Base-by-base conservation (phyloP, 805 yeast genomes). In the Metschnikowia reukaufii region DNA sequence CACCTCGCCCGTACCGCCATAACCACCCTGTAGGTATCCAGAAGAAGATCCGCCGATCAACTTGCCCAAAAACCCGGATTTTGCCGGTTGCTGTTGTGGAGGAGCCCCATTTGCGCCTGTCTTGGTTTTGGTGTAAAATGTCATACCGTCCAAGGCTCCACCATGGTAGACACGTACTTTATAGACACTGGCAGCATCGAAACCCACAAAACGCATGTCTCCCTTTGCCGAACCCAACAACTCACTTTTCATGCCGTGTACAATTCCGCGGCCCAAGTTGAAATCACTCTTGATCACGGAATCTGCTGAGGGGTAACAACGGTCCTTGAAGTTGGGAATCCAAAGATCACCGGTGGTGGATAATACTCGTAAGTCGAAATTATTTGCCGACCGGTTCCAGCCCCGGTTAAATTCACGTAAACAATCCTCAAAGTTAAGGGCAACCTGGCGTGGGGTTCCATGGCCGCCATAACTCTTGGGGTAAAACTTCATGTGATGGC, bases 91-190 rank as follows among this genome's bases (percentile, higher is more conserved):
- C n/a, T n/a, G 83, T 3, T 77, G 57, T 2, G 70, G 57, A 8
- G 27, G 13, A 7, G n/a, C 27, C 8, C 17, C 19, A 10, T 17
- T 9, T 32, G 27, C 33, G 16, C 21, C 20, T 3, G 36, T 47
- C 12, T 43, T 19, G 0, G 34, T 23, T 10, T 34, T 35, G 43
- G 36, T 58, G 51, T 69, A 71, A 54, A 90, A 74, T 47, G 82
- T 80, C 13, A 92, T 57, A 4, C 98, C 98, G 65, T 91, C 96
- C 17, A 94, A 65, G 0, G 96, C 95, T 18, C 67, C 62, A 2
- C 96, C 97, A 54, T 83, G 81, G 53, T 80, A 84, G 0, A 90
- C 76, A 47, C 88, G 74, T 1, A 90, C 76, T 40, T 72, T 73
- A n/a, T 60, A 63, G 2, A 86, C 68, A 6, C 59, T 56, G 12